These are phyloP conservation scores for Sphaerulina musiva DNA, from an alignment of 2,329 filamentous ascomycete species.

Conservation along the genomic window DNA sequence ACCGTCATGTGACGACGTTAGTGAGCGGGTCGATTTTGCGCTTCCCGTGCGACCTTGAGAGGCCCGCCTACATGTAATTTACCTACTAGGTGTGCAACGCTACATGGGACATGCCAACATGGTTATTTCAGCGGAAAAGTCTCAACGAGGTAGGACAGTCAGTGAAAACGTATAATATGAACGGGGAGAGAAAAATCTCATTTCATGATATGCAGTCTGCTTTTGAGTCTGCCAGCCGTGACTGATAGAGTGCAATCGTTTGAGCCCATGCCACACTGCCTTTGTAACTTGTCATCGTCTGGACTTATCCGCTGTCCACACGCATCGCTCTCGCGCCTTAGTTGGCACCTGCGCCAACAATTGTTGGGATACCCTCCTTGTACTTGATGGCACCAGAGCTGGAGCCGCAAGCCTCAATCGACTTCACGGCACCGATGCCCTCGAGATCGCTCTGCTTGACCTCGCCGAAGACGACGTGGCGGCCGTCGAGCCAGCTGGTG, in stretches of 20 bases:
- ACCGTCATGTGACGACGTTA: too few relatives aligned
- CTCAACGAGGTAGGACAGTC: background rate
- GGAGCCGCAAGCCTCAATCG: slow-evolving; percentile 55
- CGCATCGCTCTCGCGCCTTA: slow-evolving; percentile 17
- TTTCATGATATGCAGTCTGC: slow-evolving; percentile 15
- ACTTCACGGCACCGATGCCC: slow-evolving; percentile 51
- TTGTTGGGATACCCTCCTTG: slow-evolving; percentile 45
- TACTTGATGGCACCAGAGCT: slow-evolving; percentile 48
- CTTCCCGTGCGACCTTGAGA: too few relatives aligned
- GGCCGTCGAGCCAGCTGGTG: slow-evolving; percentile 65
- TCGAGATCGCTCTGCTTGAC: slow-evolving; percentile 50
- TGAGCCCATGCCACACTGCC: background rate
- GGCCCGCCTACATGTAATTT: too few relatives aligned
- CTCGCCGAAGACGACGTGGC: slow-evolving; percentile 80
- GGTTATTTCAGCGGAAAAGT: background rate
- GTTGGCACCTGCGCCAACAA: slow-evolving; percentile 44
- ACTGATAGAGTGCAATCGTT: background rate
- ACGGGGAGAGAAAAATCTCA: slow-evolving; percentile 9
- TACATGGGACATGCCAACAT: too few relatives aligned
- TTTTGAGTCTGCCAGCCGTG: slow-evolving; percentile 13
- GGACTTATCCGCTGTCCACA: background rate
- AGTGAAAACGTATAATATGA: too few relatives aligned
- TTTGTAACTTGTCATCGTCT: background rate
- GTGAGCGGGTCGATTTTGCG: too few relatives aligned
- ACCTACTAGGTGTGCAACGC: too few relatives aligned